These are phyloP conservation scores for Chlorella sp. DNA, from an alignment of 139 green algal genomes.

Conservation along the genomic window DNA sequence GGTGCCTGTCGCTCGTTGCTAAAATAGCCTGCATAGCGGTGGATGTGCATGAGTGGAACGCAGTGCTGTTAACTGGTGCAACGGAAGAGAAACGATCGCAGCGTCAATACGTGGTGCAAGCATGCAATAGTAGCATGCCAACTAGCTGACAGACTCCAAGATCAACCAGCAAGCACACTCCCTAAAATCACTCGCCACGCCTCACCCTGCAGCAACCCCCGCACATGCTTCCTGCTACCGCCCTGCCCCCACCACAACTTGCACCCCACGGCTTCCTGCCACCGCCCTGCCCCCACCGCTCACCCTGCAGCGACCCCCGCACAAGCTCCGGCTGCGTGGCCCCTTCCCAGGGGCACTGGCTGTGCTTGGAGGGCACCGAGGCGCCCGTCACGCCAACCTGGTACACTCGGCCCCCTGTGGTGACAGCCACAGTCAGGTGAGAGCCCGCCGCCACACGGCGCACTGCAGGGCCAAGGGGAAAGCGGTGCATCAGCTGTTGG, in stretches of 20 bases:
- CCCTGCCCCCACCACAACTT: background rate
- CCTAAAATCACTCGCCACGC: background rate
- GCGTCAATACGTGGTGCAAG: no score
- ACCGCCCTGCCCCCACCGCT: background rate
- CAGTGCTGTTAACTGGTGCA: no score
- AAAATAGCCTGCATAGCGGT: no score
- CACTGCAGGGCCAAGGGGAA: constrained; percentile 12
- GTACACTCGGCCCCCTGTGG: constrained; percentile 68
- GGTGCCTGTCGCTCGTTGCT: no score
- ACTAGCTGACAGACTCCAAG: no score
- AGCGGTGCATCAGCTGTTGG: background rate
- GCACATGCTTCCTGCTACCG: background rate
- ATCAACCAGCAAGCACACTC: no score
- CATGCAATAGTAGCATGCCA: no score
- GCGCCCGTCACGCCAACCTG: constrained; percentile 86
- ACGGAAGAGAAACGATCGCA: no score
- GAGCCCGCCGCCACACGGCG: constrained; percentile 75
- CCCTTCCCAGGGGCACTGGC: constrained; percentile 58
- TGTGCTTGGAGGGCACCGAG: background rate
- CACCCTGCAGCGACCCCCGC: constrained; percentile 39
- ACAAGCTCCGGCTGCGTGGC: constrained; percentile 36
- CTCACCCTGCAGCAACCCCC: background rate
- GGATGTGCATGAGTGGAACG: no score
- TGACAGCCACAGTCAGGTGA: constrained; percentile 83
- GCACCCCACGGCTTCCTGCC: background rate